Percentiles rank a stretch among this genome's conserved stretches.
These are phyloP conservation scores for Aspergillus ochraceus DNA, from an alignment of 2,329 filamentous ascomycete species.

Conservation along the genomic window DNA sequence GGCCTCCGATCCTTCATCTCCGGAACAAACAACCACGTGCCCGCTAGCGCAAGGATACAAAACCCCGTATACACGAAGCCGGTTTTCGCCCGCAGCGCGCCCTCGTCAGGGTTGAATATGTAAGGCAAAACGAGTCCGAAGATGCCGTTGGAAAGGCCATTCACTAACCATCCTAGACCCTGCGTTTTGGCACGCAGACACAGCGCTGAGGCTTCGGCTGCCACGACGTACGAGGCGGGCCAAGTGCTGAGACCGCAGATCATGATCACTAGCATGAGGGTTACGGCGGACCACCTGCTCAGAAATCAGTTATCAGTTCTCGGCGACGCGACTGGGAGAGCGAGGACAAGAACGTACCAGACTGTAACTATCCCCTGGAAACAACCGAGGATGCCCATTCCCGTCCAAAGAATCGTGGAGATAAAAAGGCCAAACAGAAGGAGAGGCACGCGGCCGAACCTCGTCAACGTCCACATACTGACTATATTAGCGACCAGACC, in stretches of 20 bases:
- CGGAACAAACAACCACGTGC: slow-evolving; percentile 51
- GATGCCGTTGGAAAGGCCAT: slow-evolving; percentile 42
- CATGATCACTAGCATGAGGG: slow-evolving; percentile 48
- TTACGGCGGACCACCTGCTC: slow-evolving; percentile 42
- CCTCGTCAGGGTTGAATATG: slow-evolving; percentile 51
- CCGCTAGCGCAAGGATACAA: slow-evolving; percentile 28
- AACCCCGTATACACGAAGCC: slow-evolving; percentile 43
- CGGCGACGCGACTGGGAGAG: background rate
- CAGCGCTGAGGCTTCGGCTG: slow-evolving; percentile 36
- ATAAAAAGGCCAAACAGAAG: slow-evolving; percentile 24
- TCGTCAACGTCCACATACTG: slow-evolving; percentile 47
- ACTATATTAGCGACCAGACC: slow-evolving; percentile 48
- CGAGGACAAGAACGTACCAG: slow-evolving; percentile 34
- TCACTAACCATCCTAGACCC: slow-evolving; percentile 44
- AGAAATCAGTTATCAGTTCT: background rate
- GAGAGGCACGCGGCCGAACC: slow-evolving; percentile 43
- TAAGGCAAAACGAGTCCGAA: slow-evolving; percentile 53
- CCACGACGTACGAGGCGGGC: slow-evolving; percentile 40
- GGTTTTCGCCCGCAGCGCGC: slow-evolving; percentile 42
- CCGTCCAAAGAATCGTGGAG: slow-evolving; percentile 42
- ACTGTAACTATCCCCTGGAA: slow-evolving; percentile 39
- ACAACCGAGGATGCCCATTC: slow-evolving; percentile 51
- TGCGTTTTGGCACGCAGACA: slow-evolving; percentile 40
- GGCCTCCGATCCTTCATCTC: slow-evolving; percentile 54
- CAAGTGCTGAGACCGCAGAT: slow-evolving; percentile 35